Conservation (phyloP, 1,139 yeast species). For the Wickerhamomyces sp. region DNA sequence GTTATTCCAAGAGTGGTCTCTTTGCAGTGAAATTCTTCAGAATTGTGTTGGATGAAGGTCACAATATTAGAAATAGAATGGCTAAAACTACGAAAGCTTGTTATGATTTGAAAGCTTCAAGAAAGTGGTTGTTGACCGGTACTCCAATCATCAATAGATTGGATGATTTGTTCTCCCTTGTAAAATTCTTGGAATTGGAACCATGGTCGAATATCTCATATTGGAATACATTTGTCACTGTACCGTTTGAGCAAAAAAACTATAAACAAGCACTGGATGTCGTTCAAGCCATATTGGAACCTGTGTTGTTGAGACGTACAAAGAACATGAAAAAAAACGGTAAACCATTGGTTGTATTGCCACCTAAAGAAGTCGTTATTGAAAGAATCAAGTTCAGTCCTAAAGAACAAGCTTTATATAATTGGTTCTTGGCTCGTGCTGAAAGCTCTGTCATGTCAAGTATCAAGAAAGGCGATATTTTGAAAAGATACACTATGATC, state of each 20-base stretch:
- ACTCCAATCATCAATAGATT: constrained; percentile 89
- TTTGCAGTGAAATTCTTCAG: constrained; percentile 75
- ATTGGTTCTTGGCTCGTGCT: constrained; percentile 67
- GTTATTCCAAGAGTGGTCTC: constrained; percentile 39
- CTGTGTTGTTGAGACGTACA: constrained; percentile 78
- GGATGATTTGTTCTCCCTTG: constrained; percentile 79
- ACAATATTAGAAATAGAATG: constrained; percentile 74
- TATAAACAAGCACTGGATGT: constrained; percentile 73
- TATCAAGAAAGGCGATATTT: constrained; percentile 59
- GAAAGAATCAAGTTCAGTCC: constrained; percentile 64
- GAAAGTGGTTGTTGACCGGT: constrained; percentile 89
- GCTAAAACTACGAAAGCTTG: constrained; percentile 82
- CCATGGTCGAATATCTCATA: constrained; percentile 88
- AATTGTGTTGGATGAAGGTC: constrained; percentile 88
- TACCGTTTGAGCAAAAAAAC: constrained; percentile 74
- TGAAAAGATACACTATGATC: constrained; percentile 72
- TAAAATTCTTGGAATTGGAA: constrained; percentile 68
- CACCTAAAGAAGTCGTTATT: constrained; percentile 67
- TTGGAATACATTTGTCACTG: constrained; percentile 85
- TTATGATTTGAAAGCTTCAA: constrained; percentile 53
- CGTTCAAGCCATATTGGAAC: constrained; percentile 80
- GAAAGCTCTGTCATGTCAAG: constrained; percentile 61
- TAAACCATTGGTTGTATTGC: constrained; percentile 67
- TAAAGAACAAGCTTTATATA: constrained; percentile 62
- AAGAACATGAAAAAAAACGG: constrained; percentile 85